A percentile compares a stretch with the other conserved stretches of the same genome.
Evolutionary conservation across 257 asterid species (phyloP).

Genomic region (Orobanche coerulescens): DNA sequence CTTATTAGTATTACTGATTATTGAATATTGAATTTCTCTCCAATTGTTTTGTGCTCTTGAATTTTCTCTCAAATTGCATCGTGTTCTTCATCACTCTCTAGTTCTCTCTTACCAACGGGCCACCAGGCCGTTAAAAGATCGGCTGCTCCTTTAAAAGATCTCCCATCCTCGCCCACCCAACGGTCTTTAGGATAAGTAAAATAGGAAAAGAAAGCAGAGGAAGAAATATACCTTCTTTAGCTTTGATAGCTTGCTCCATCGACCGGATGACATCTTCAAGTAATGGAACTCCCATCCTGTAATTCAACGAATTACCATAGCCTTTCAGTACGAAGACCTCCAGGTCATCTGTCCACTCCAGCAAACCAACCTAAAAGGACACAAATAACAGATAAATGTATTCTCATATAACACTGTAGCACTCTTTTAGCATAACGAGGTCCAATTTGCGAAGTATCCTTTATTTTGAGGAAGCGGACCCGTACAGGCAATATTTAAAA

Average conservation of each 20-base stretch:
- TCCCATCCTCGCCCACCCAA: too few species aligned
- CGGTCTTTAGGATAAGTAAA: neutral
- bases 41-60: too few species aligned
- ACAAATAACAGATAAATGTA: too few species aligned
- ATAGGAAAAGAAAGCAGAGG: constrained; percentile 1
- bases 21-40: too few species aligned
- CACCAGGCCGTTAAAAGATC: neutral
- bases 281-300: constrained; percentile 91
- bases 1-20: too few species aligned
- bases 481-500: constrained; percentile 3
- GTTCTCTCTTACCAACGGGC: too few species aligned
- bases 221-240: constrained; percentile 52
- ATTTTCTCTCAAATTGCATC: too few species aligned
- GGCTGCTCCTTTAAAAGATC: too few species aligned
- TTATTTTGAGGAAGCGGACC: constrained; percentile 12
- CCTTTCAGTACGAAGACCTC: constrained; percentile 83
- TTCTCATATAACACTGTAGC: neutral
- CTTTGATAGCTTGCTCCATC: constrained; percentile 84
- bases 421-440: constrained; percentile 5
- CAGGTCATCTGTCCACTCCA: constrained; percentile 96
- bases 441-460: neutral
- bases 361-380: constrained; percentile 47
- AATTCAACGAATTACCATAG: constrained; percentile 83
- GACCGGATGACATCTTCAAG: constrained; percentile 83
- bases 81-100: too few species aligned